Percentiles rank a stretch among this genome's conserved stretches.
phyloP scores from a whole-genome alignment of 208 protist genomes.

The Herpetomonas tarakana region DNA sequence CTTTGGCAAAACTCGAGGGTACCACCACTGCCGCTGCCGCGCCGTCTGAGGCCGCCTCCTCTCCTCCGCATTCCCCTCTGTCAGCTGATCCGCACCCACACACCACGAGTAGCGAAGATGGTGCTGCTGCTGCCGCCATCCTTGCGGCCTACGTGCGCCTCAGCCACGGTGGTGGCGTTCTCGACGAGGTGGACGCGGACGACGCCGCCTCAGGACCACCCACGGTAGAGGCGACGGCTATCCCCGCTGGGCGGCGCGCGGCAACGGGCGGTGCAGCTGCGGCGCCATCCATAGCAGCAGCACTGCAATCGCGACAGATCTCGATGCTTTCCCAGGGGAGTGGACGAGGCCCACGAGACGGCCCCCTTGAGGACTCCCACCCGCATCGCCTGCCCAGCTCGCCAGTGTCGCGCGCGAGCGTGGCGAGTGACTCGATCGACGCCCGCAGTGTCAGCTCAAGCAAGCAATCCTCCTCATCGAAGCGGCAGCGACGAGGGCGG shows the following conservation, averaged over 20 bases:
- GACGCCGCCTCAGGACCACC: slow-evolving; percentile 3
- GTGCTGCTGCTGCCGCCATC: not conserved
- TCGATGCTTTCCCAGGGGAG: not conserved
- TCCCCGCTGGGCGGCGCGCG: not conserved
- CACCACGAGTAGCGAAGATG: too few relatives aligned
- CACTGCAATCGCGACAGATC: not conserved
- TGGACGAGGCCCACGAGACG: too few relatives aligned
- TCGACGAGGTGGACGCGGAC: not conserved
- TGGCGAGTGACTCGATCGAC: not conserved
- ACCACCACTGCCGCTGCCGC: slow-evolving; percentile 64
- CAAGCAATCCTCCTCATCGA: too few relatives aligned
- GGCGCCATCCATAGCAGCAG: not conserved
- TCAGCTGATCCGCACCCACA: not conserved
- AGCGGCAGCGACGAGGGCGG: too few relatives aligned
- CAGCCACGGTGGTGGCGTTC: not conserved
- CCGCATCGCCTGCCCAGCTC: too few relatives aligned
- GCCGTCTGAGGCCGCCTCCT: slow-evolving; percentile 53
- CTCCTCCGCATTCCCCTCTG: slow-evolving; percentile 26
- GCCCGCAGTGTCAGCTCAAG: not conserved
- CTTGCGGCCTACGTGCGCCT: not conserved
- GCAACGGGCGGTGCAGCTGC: not conserved
- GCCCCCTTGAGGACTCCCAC: not conserved
- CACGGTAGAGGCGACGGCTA: slow-evolving; percentile 8
- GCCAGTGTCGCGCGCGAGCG: too few relatives aligned
- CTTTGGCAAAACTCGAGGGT: too few relatives aligned